These are phyloP conservation scores for Pythium coloratum DNA, from an alignment of 352 stramenopile genomes.

Conservation along the genomic window DNA sequence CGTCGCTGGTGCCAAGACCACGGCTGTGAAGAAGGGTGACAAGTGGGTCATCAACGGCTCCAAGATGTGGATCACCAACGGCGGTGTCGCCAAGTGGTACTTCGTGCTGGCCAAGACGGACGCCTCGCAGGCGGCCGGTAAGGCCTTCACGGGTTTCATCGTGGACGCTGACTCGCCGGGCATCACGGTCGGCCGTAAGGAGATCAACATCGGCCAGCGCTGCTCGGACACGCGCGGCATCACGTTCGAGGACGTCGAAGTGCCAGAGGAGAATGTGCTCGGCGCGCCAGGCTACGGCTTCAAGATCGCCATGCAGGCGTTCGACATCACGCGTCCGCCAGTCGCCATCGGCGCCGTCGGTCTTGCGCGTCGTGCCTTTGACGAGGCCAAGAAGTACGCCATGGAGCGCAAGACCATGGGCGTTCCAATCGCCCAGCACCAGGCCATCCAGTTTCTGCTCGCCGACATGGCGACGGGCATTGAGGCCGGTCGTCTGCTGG, in stretches of 20 bases:
- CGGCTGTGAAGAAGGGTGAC: constrained; percentile 91
- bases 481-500: constrained; percentile 78
- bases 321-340: constrained; percentile 89
- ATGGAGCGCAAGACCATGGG: constrained; percentile 90
- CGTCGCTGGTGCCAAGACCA: constrained; percentile 88
- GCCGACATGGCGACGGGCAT: constrained; percentile 91
- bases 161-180: constrained; percentile 85
- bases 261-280: constrained; percentile 87
- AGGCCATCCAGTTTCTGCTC: constrained; percentile 90
- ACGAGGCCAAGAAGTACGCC: constrained; percentile 88
- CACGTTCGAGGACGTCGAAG: constrained; percentile 90
- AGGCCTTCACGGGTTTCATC: constrained; percentile 91
- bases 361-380: constrained; percentile 82
- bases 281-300: constrained; percentile 88
- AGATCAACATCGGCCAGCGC: constrained; percentile 91
- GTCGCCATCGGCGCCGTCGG: constrained; percentile 88
- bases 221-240: constrained; percentile 90
- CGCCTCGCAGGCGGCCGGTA: constrained; percentile 57
- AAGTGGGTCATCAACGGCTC: constrained; percentile 92
- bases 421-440: constrained; percentile 78
- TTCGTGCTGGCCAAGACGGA: constrained; percentile 92
- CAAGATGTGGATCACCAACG: constrained; percentile 96
- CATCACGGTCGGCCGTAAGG: constrained; percentile 87
- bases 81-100: constrained; percentile 88
- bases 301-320: constrained; percentile 92